Base-by-base conservation (phyloP, 768 basidiomycete genomes). In the Pleurotus sapidus region DNA sequence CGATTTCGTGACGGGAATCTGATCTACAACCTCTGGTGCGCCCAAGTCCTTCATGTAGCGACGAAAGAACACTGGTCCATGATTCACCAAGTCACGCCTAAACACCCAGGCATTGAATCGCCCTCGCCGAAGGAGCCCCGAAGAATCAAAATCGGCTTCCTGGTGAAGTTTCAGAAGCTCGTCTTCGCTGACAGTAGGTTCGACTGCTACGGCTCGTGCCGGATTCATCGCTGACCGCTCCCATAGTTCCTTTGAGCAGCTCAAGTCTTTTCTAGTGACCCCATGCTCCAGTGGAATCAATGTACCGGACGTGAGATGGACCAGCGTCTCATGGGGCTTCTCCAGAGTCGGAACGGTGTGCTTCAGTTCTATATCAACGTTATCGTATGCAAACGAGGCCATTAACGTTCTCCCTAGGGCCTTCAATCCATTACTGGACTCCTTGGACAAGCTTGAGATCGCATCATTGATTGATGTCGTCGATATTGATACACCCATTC, bases 331-430 rank as follows among this genome's bases (percentile, higher is more conserved):
- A 1, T 42, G 25, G 2, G 60, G 49, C 1, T 68, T 64, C 45
- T 79, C 71, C 1, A 69, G 51, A 0, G 72, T 74, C 0, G 71
- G 71, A 5, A 67, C 55, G 0, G 62, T 14, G 8, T 61, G 54
- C 46, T 72, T 68, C 6, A 77, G 58, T 39, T 74, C 63, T 4
- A 78, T 65, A 59, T 81, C 76, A 25, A 79, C 68, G 60, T 81
- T 81, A 57, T 81, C 72, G 24, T 74, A 80, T 4, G 73, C 72
- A 60, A 68, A 74, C 4, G 60, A 54, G 1, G 65, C 57, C 0
- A 67, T 50, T 5, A 72, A 58, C 3, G 64, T 66, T 24, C 61
- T 49, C 0, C 69, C 71, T 17, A 70, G 59, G n/a, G 40, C 14
- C 4, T 54, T 49, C 3, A 74, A 60, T 4, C 40, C 30, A 0